Percentiles rank a stretch among this genome's conserved stretches.
These are phyloP conservation scores for Daedaleopsis sinensis DNA, from an alignment of 768 basidiomycete genomes.

Conservation along the genomic window DNA sequence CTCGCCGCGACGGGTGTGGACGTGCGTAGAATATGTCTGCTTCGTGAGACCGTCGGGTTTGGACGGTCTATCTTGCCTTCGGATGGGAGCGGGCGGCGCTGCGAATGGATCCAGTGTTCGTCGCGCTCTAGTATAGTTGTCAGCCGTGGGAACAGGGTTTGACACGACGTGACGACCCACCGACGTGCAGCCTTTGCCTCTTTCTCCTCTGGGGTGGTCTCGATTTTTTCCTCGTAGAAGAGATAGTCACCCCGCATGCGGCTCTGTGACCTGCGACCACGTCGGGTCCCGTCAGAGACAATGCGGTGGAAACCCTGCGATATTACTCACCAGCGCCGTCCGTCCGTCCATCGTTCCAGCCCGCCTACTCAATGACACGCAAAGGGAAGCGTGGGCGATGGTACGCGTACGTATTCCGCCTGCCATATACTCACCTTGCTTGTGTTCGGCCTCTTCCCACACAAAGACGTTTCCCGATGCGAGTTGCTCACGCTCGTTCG, in stretches of 20 bases:
- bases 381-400: slow-evolving; percentile 14
- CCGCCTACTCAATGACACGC: slow-evolving; percentile 35
- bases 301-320: slow-evolving; percentile 5
- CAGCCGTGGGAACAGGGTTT: slow-evolving; percentile 7
- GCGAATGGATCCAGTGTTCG: slow-evolving; percentile 64
- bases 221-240: slow-evolving; percentile 84
- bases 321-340: slow-evolving; percentile 64
- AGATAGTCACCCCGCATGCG: slow-evolving; percentile 83
- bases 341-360: slow-evolving; percentile 81
- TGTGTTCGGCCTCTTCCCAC: slow-evolving; percentile 82
- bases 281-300: slow-evolving; percentile 7
- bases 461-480: slow-evolving; percentile 79
- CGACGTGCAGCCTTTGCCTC: slow-evolving; percentile 80
- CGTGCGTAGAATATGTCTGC: slow-evolving; percentile 82
- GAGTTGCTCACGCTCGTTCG: slow-evolving; percentile 70
- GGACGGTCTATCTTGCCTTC: slow-evolving; percentile 76
- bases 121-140: slow-evolving; percentile 45
- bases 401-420: slow-evolving; percentile 24
- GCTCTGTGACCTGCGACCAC: slow-evolving; percentile 69
- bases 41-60: slow-evolving; percentile 84
- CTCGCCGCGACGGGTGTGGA: slow-evolving; percentile 60
- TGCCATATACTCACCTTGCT: slow-evolving; percentile 35
- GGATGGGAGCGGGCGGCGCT: slow-evolving; percentile 57
- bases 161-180: slow-evolving; percentile 38
- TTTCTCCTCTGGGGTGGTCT: slow-evolving; percentile 77